Evolutionary conservation across 1,139 yeast species (phyloP).

Genomic region (Sugiyamaella sp.): DNA sequence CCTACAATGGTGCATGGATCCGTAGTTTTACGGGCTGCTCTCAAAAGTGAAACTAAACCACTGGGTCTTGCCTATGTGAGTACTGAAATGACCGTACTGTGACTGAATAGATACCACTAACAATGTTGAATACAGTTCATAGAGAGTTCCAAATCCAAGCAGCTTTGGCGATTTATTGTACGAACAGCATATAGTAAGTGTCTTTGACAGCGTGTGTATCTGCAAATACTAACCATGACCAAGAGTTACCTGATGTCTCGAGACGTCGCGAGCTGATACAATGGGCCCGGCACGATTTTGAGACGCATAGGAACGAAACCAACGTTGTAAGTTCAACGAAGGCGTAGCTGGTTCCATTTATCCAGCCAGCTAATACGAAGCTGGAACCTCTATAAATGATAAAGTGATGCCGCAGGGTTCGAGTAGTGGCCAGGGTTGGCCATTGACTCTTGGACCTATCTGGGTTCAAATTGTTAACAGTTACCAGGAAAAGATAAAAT

Average conservation of each 20-base stretch:
- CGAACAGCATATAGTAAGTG: conserved; percentile 40
- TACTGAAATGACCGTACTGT: neutral
- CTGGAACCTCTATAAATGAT: too few relatives aligned
- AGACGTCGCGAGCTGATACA: conserved; percentile 39
- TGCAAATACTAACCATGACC: neutral
- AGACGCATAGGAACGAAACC: conserved; percentile 36
- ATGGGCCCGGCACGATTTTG: conserved; percentile 45
- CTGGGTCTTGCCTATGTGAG: conserved; percentile 33
- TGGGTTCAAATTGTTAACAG: too few relatives aligned
- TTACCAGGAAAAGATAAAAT: conserved; percentile 39
- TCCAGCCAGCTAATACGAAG: too few relatives aligned
- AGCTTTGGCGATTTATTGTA: conserved; percentile 42
- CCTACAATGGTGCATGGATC: neutral
- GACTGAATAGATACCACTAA: neutral
- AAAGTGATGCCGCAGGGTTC: too few relatives aligned
- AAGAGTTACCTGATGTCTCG: conserved; percentile 23
- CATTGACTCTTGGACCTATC: too few relatives aligned
- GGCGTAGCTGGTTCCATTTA: too few relatives aligned
- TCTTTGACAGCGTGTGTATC: neutral
- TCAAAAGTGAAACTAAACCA: conserved; percentile 5
- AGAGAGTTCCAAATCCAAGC: conserved; percentile 40
- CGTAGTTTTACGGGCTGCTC: neutral
- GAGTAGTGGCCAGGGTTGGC: too few relatives aligned
- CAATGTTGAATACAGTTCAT: conserved; percentile 30
- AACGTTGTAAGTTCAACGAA: conserved; percentile 33